Evolutionary conservation across 306 rosid species (phyloP), one percentile per base, ranked within the genome.

Genomic region (Bauhinia variegata): DNA sequence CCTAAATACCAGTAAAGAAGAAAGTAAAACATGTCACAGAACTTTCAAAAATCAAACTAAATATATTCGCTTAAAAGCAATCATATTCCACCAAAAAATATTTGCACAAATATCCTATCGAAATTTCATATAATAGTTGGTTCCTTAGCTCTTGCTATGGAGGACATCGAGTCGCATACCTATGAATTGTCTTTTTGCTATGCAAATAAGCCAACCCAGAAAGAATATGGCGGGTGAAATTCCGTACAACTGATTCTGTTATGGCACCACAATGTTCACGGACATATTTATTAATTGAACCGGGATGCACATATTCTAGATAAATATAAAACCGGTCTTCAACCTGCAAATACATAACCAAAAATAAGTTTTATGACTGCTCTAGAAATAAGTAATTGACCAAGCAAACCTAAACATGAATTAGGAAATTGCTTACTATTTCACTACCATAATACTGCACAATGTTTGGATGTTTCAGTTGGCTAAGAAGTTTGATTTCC

Each of bases 241-340:
- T 90, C 56, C 95, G 91, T 73, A 90, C 87, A 77, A 95, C 92
- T n/a, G 91, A 82, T 74, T 95, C 99, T 23, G 96, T 95, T 32
- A 95, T 85, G 43, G 99, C 99, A 54, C 99, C 99, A 57, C 82
- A 86, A 61, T 93, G 99, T 11, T 93, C 99, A n/a, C 89, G 95
- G 37, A 85, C 99, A 53, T 90, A 93, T 70, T 86, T 93, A 72
- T 85, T 86, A 19, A 93, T 93, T 50, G 99, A 93, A 59, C 99
- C 97, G 17, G 99, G 99, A 81, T 90, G 88, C 52, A 93, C 86
- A 60, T 88, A 93, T 75, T 93, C 99, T 80, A 93, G 76, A 82
- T 86, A 93, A 70, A 93, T 93, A 67, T 76, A 93, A 59, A 93
- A 90, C 77, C 78, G 80, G 82, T 88, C 95, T 33, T 83, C 86